These are phyloP conservation scores for Filobasidium floriforme DNA, from an alignment of 768 basidiomycete species.

Conservation along the genomic window DNA sequence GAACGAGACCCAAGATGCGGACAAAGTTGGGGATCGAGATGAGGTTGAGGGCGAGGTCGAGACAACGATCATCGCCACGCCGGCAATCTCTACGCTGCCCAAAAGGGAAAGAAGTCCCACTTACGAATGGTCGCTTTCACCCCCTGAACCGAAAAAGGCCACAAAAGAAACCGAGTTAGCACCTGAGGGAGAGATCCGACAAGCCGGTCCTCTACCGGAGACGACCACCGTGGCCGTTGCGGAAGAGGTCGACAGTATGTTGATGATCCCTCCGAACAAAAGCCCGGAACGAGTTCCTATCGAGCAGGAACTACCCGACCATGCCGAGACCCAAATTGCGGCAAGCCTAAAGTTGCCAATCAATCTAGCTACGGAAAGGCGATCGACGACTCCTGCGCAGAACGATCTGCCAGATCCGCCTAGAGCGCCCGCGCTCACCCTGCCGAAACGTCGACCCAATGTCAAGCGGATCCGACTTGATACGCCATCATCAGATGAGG, in stretches of 20 bases:
- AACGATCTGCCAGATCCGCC: background rate
- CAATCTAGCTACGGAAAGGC: too few species aligned
- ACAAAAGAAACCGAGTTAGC: background rate
- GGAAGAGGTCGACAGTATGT: background rate
- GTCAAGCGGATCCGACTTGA: background rate
- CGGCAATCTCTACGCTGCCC: too few species aligned
- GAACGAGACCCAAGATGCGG: conserved; percentile 15
- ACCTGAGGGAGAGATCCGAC: background rate
- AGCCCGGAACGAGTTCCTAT: background rate
- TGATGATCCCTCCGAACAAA: background rate
- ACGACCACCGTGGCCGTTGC: background rate
- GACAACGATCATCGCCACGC: too few species aligned
- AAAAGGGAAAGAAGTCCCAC: too few species aligned
- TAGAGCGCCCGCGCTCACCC: background rate
- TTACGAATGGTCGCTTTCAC: too few species aligned
- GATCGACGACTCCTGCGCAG: background rate
- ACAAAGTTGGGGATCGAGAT: background rate
- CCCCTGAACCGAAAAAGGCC: too few species aligned
- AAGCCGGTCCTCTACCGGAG: background rate
- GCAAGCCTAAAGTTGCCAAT: too few species aligned
- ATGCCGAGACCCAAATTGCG: background rate
- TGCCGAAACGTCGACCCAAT: background rate
- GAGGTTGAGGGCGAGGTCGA: too few species aligned
- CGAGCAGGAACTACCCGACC: background rate
- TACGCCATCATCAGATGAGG: background rate